These are phyloP conservation scores for Brassica napus DNA, from an alignment of 345 rosid species.

Conservation along the genomic window DNA sequence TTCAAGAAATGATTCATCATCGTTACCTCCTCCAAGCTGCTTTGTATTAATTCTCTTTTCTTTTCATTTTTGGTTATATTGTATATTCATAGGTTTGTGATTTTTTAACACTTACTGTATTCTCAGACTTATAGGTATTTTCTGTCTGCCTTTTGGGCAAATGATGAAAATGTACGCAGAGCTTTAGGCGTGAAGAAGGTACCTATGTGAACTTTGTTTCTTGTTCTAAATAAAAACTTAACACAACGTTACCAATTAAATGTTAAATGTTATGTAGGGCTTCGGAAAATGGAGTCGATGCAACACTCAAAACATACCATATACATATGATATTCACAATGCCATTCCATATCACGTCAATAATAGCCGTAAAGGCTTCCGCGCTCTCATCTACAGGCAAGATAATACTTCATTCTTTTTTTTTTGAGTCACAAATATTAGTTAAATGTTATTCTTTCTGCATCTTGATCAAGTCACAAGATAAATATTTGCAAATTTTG, in stretches of 20 bases:
- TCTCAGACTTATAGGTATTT: slow-evolving; percentile 34
- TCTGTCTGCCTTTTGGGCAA: slow-evolving; percentile 41
- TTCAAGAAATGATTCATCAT: slow-evolving; percentile 25
- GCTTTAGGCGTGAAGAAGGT: slow-evolving; percentile 41
- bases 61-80: background rate
- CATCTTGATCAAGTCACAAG: slow-evolving; percentile 1
- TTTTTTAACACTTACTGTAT: background rate
- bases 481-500: background rate
- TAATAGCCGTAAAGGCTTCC: slow-evolving; percentile 34
- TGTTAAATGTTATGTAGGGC: slow-evolving; percentile 16
- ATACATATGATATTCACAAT: background rate
- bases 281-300: slow-evolving; percentile 32
- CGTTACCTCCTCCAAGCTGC: slow-evolving; percentile 37
- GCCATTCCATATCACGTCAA: slow-evolving; percentile 23
- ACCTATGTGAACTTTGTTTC: background rate
- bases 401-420: background rate
- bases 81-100: background rate
- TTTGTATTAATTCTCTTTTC: slow-evolving; percentile 23
- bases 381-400: slow-evolving; percentile 40
- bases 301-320: slow-evolving; percentile 31
- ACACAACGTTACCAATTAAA: background rate
- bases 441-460: background rate
- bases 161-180: slow-evolving; percentile 40
- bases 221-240: background rate
- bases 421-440: background rate